Conservation (phyloP, 2,329 filamentous ascomycete genomes). For the Colletotrichum echinochloae region DNA sequence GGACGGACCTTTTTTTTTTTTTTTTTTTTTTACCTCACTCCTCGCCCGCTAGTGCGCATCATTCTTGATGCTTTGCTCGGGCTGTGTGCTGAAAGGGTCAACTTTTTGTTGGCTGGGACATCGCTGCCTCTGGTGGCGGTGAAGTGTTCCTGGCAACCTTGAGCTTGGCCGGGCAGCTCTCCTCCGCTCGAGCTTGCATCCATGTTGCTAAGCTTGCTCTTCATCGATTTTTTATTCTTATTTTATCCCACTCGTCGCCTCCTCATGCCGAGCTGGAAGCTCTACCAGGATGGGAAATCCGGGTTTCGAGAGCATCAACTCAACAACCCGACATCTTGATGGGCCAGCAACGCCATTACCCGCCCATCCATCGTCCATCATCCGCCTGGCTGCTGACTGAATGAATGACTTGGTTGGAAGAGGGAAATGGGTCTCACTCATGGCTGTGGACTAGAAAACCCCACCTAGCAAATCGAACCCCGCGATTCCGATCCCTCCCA, state of each 20-base stretch:
- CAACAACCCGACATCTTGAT: slow-evolving; percentile 20
- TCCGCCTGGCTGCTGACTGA: neutral
- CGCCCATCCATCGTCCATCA: neutral
- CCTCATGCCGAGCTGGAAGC: slow-evolving; percentile 1
- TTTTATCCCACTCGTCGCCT: neutral
- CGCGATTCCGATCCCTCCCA: slow-evolving; percentile 33
- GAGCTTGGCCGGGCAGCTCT: slow-evolving; percentile 18
- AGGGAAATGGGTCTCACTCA: slow-evolving; percentile 17
- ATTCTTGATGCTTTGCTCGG: slow-evolving; percentile 6
- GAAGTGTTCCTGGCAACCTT: slow-evolving; percentile 26
- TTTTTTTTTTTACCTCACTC: neutral
- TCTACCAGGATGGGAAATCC: neutral
- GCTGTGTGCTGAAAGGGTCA: slow-evolving; percentile 1
- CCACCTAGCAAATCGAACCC: slow-evolving; percentile 22
- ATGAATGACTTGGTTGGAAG: slow-evolving; percentile 1
- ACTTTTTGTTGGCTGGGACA: slow-evolving; percentile 22
- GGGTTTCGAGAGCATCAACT: neutral
- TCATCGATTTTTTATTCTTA: neutral
- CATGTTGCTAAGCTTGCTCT: slow-evolving; percentile 18
- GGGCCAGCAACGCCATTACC: slow-evolving; percentile 1
- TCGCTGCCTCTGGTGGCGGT: slow-evolving; percentile 32
- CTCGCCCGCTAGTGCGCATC: slow-evolving; percentile 10
- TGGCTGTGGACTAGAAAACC: slow-evolving; percentile 6
- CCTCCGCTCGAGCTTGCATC: slow-evolving; percentile 23
- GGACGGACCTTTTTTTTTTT: no score